phyloP scores from a whole-genome alignment of 345 rosid species.

The Syzygium aromaticum region DNA sequence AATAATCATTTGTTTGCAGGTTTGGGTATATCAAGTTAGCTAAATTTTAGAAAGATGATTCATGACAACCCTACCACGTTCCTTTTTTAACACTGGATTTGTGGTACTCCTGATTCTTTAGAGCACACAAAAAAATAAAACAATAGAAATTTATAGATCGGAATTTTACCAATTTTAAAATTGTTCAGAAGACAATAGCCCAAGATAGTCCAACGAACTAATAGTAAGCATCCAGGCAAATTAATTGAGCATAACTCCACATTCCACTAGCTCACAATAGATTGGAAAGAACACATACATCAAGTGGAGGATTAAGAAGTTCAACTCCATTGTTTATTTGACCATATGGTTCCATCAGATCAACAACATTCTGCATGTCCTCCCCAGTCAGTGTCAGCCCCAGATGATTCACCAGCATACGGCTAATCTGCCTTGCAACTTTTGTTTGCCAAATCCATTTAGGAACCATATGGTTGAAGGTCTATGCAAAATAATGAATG shows the following conservation, averaged over 20 bases:
- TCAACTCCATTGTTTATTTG: slow-evolving; percentile 91
- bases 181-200: neutral
- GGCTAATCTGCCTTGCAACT: slow-evolving; percentile 42
- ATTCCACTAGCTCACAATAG: neutral
- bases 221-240: neutral
- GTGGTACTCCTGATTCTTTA: neutral
- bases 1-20: neutral
- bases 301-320: slow-evolving; percentile 71
- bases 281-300: slow-evolving; percentile 25
- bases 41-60: neutral
- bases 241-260: neutral
- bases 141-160: neutral
- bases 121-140: neutral
- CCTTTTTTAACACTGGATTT: neutral
- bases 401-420: slow-evolving; percentile 88
- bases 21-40: neutral
- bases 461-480: slow-evolving; percentile 60
- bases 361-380: slow-evolving; percentile 85
- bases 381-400: slow-evolving; percentile 71
- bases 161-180: neutral
- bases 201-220: neutral
- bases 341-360: slow-evolving; percentile 97
- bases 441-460: slow-evolving; percentile 58
- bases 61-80: neutral
- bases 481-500: slow-evolving; percentile 32